A percentile compares a stretch with the other conserved stretches of the same genome.
These are phyloP conservation scores for Suillus discolor DNA, from an alignment of 768 basidiomycete species.

Conservation along the genomic window DNA sequence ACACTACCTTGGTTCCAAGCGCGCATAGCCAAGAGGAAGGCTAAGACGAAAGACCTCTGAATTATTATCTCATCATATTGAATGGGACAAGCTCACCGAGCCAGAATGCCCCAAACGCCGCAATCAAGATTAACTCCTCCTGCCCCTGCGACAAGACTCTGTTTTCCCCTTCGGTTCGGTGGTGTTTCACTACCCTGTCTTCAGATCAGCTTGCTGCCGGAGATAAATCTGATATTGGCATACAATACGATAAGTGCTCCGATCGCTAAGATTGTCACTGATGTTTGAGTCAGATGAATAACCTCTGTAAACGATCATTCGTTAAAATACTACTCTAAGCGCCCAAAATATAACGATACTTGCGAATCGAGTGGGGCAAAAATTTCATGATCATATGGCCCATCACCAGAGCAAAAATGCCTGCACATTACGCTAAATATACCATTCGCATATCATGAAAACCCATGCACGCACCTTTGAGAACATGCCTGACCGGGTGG, in stretches of 20 bases:
- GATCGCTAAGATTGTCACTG: constrained; percentile 69
- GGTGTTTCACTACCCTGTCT: constrained; percentile 66
- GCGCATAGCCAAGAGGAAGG: constrained; percentile 44
- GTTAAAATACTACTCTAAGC: constrained; percentile 7
- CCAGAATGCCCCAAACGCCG: constrained; percentile 74
- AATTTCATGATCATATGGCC: constrained; percentile 57
- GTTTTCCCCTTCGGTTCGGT: constrained; percentile 51
- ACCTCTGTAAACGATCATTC: constrained; percentile 44
- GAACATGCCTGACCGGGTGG: constrained; percentile 35
- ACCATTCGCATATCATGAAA: neutral
- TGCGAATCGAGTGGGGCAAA: constrained; percentile 38
- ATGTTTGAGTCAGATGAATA: constrained; percentile 71
- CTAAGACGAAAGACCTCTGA: constrained; percentile 23
- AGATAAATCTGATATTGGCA: neutral
- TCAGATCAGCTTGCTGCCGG: neutral
- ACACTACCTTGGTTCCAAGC: constrained; percentile 36
- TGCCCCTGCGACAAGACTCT: constrained; percentile 67
- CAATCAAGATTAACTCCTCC: constrained; percentile 74
- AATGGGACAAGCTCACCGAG: constrained; percentile 51
- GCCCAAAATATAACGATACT: constrained; percentile 19
- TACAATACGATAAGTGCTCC: constrained; percentile 67
- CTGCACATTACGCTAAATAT: constrained; percentile 33
- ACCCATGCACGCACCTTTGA: constrained; percentile 26
- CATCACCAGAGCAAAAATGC: constrained; percentile 46
- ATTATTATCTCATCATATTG: neutral